phyloP scores from a whole-genome alignment of 306 rosid genomes.

The Trifolium dubium region DNA sequence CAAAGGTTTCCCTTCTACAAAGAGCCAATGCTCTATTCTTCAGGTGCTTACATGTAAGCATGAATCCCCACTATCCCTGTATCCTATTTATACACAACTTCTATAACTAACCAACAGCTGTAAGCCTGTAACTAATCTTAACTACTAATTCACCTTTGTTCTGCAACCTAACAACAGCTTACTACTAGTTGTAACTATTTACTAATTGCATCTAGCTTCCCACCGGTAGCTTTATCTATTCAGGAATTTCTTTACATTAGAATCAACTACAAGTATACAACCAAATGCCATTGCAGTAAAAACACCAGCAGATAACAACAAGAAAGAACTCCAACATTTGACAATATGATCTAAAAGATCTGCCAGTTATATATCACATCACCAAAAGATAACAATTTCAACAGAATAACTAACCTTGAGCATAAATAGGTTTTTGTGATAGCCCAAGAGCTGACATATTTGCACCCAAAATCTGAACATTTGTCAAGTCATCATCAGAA shows the following conservation, averaged over 20 bases:
- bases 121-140: neutral
- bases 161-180: neutral
- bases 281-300: neutral
- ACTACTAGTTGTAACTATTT: neutral
- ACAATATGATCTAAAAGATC: conserved; percentile 15
- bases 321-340: conserved; percentile 1
- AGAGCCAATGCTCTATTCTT: neutral
- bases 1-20: neutral
- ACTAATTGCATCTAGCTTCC: conserved; percentile 14
- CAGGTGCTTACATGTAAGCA: neutral
- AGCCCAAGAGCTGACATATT: conserved; percentile 99
- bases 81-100: neutral
- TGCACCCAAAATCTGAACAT: conserved; percentile 95
- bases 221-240: conserved; percentile 5
- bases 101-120: neutral
- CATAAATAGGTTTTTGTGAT: conserved; percentile 93
- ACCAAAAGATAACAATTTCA: conserved; percentile 17
- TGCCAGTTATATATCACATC: neutral
- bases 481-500: conserved; percentile 61
- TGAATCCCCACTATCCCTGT: neutral
- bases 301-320: neutral
- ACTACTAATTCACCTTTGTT: neutral
- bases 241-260: neutral
- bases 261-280: neutral
- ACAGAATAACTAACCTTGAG: conserved; percentile 61